phyloP scores from a whole-genome alignment of 768 basidiomycete genomes.

The Nidularia sp. region DNA sequence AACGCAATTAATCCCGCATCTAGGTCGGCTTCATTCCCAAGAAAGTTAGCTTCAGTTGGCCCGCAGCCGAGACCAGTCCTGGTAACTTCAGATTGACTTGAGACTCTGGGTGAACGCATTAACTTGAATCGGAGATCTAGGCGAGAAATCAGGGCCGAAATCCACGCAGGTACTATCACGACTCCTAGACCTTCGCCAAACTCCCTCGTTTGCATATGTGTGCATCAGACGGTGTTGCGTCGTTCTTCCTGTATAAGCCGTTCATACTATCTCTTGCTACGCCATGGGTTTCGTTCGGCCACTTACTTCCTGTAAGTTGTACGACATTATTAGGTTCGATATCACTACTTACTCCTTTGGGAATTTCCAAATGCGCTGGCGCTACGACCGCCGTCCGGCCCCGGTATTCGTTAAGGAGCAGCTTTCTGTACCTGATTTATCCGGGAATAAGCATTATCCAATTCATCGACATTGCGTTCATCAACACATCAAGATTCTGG shows the following conservation, averaged over 20 bases:
- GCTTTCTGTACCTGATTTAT: constrained; percentile 3
- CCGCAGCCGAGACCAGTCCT: constrained; percentile 7
- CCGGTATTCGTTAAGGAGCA: background rate
- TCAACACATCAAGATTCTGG: background rate
- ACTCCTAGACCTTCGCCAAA: too few relatives aligned
- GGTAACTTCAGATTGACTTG: background rate
- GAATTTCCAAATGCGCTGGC: constrained; percentile 5
- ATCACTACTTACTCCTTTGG: constrained; percentile 2
- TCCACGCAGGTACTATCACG: background rate
- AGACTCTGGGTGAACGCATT: too few relatives aligned
- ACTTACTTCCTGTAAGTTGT: too few relatives aligned
- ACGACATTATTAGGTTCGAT: too few relatives aligned
- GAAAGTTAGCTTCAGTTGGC: constrained; percentile 6
- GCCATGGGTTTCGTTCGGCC: too few relatives aligned
- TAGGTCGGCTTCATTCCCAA: constrained; percentile 7
- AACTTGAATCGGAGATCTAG: background rate
- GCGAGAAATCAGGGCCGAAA: background rate
- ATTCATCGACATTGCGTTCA: background rate
- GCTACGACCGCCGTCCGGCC: constrained; percentile 1
- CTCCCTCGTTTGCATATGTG: too few relatives aligned
- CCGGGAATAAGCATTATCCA: constrained; percentile 1
- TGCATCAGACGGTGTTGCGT: too few relatives aligned
- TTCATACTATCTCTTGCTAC: too few relatives aligned
- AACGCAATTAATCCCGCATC: constrained; percentile 9
- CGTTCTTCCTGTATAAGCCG: too few relatives aligned